Evolutionary conservation across 1,284 basidiomycete genomes (phyloP).

Genomic region (Leccinum fuscescens): DNA sequence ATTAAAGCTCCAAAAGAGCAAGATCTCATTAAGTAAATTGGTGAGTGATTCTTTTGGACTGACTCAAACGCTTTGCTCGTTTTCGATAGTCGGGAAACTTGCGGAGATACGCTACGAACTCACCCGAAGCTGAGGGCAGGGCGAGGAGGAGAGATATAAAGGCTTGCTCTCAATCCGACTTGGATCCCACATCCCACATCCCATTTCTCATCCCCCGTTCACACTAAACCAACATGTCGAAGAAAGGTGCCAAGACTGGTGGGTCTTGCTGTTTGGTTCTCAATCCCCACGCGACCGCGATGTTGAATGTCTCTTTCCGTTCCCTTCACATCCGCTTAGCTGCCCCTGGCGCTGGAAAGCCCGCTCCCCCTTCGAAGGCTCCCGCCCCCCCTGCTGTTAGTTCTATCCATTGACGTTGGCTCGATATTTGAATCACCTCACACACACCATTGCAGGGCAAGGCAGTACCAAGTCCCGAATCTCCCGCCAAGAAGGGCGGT

Average conservation of each 20-base stretch:
- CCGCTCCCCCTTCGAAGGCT: slow-evolving; percentile 25
- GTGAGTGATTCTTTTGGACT: neutral
- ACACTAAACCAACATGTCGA: slow-evolving; percentile 23
- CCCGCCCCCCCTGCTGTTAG: slow-evolving; percentile 24
- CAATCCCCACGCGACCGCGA: neutral
- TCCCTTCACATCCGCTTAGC: slow-evolving; percentile 6
- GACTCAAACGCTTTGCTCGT: neutral
- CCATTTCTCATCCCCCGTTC: neutral
- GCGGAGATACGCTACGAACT: slow-evolving; percentile 17
- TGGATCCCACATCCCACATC: neutral
- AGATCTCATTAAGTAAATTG: slow-evolving; percentile 1
- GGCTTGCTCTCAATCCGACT: slow-evolving; percentile 1
- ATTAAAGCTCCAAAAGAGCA: slow-evolving; percentile 12
- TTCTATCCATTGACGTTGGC: neutral
- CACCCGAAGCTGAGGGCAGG: slow-evolving; percentile 32
- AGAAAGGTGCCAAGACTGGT: slow-evolving; percentile 28
- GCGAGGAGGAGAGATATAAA: slow-evolving; percentile 24
- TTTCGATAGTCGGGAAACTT: slow-evolving; percentile 11
- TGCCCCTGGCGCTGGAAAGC: slow-evolving; percentile 16
- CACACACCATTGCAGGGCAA: slow-evolving; percentile 22
- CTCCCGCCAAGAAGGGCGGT: slow-evolving; percentile 23
- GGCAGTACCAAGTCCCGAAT: slow-evolving; percentile 22
- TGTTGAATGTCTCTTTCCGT: slow-evolving; percentile 5
- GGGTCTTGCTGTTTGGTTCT: slow-evolving; percentile 5
- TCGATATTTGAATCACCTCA: neutral